Base-by-base conservation (phyloP, 768 basidiomycete genomes). In the Suillus occidentalis region DNA sequence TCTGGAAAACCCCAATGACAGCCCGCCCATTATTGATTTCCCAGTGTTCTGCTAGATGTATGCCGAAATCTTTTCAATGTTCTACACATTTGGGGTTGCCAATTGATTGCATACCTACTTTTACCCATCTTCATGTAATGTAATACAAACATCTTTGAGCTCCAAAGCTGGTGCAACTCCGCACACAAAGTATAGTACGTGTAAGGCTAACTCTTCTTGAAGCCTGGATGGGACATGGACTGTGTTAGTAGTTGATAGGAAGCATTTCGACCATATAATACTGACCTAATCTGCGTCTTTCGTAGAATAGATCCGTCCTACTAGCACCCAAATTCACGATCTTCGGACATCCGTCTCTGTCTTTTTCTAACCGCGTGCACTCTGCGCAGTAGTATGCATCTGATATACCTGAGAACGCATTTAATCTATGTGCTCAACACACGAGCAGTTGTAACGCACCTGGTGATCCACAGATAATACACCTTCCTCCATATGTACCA, bases 361-460 rank as follows among this genome's bases (percentile, higher is more conserved):
- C 96, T 74, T 99, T 99, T 76, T 99, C 97, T 59, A 99, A 80
- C 59, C 96, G 83, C n/a, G 92, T 95, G 72, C 94, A 98, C 79
- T 97, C 95, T 1, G 97, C 96, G 68, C 97, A 99, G 72, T 99
- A 99, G 78, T 99, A 99, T 4, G 97, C 97, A 75, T 99, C 97
- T 31, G 96, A 98, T 60, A 99, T 97, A 72, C 97, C 97, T 97
- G 12, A 40, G 4, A 53, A 53, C 40, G 34, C 22, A 2, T 60
- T 66, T 31, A 63, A 42, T 56, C 20, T 36, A 66, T 22, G 22
- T n/a, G 4, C 22, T 16, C 56, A 55, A 47, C 39, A 9, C 47
- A 25, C 16, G 53, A 52, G 37, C 5, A 53, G 40, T 60, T 36
- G 18, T 10, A 43, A 70, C 85, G 67, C 70, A 97, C 96, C 97